These are phyloP conservation scores for Heterobasidion parviporum DNA, from an alignment of 1,284 basidiomycete genomes.

Conservation along the genomic window DNA sequence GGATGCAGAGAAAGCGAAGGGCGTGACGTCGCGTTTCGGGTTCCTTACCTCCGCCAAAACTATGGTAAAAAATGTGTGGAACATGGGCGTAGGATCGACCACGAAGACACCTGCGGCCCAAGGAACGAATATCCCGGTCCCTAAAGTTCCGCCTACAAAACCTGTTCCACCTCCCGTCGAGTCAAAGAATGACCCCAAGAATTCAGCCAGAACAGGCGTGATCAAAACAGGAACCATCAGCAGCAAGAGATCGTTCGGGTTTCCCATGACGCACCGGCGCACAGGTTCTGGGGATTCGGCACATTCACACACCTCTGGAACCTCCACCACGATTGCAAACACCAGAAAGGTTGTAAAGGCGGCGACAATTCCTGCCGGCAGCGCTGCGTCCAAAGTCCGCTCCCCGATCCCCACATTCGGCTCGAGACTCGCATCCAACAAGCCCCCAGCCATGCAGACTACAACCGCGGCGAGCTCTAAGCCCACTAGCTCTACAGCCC, in stretches of 20 bases:
- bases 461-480: constrained; percentile 13
- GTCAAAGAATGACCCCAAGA: no score
- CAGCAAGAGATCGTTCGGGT: background rate
- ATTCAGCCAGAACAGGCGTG: no score
- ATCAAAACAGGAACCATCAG: background rate
- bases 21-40: constrained; percentile 24
- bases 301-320: background rate
- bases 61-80: constrained; percentile 30
- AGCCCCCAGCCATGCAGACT: background rate
- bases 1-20: constrained; percentile 17
- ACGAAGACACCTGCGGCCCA: constrained; percentile 8
- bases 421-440: background rate
- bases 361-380: background rate
- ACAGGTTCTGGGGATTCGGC: background rate
- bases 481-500: constrained; percentile 12
- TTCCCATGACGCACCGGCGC: background rate
- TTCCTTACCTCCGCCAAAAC: constrained; percentile 31
- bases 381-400: background rate
- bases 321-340: background rate
- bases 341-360: background rate
- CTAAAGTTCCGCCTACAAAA: background rate
- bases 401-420: background rate
- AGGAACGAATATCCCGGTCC: background rate
- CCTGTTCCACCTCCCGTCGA: background rate
- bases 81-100: constrained; percentile 20